A percentile compares a stretch with the other conserved stretches of the same genome.
phyloP scores from a whole-genome alignment of 1,139 yeast species.

The Zygosaccharomyces pseudobailii region DNA sequence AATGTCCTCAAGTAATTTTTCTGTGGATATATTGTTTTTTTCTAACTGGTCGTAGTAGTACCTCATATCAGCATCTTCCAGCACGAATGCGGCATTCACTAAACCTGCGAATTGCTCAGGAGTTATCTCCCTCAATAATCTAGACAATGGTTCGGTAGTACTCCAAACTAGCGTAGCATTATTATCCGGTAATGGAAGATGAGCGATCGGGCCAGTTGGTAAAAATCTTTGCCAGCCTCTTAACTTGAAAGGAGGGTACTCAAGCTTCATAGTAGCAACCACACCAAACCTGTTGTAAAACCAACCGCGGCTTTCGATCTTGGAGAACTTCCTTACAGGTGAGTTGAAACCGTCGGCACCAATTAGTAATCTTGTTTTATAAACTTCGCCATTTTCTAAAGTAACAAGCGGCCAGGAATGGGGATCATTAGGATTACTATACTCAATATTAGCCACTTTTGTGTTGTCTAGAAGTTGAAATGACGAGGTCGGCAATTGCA shows the following conservation, averaged over 20 bases:
- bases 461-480: constrained; percentile 57
- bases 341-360: constrained; percentile 98
- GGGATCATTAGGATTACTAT: constrained; percentile 27
- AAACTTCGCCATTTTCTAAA: constrained; percentile 57
- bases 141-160: constrained; percentile 71
- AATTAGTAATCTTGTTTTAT: constrained; percentile 68
- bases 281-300: constrained; percentile 81
- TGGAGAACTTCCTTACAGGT: constrained; percentile 80
- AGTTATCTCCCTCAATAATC: constrained; percentile 52
- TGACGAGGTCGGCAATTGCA: constrained; percentile 14
- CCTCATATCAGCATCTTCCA: constrained; percentile 72
- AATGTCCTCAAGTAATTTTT: constrained; percentile 59
- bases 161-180: constrained; percentile 93
- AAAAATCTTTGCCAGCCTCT: constrained; percentile 92
- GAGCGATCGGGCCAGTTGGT: constrained; percentile 89
- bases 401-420: constrained; percentile 75
- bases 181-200: constrained; percentile 80
- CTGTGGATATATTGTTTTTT: constrained; percentile 36
- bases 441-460: constrained; percentile 53
- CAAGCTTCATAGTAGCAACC: constrained; percentile 78
- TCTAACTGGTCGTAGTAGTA: constrained; percentile 61
- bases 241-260: constrained; percentile 63
- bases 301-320: constrained; percentile 90
- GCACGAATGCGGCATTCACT: constrained; percentile 80
- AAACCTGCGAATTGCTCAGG: constrained; percentile 62